phyloP scores from a whole-genome alignment of 331 rosid species.

The Malus hybrid region DNA sequence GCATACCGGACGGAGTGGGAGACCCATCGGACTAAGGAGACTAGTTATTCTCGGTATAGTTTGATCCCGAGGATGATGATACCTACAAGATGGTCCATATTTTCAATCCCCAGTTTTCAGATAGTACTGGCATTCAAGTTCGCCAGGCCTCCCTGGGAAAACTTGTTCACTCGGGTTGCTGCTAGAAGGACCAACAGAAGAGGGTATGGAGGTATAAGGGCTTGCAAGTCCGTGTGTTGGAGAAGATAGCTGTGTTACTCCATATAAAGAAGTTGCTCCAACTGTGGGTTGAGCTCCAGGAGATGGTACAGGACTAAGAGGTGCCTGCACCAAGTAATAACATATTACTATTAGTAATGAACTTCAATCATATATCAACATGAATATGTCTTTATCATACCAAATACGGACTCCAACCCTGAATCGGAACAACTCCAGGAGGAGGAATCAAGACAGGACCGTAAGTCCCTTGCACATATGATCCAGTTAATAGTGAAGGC shows the following conservation, averaged over 20 bases:
- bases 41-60: slow-evolving; percentile 30
- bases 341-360: not conserved
- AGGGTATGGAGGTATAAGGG: slow-evolving; percentile 55
- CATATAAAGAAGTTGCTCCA: slow-evolving; percentile 72
- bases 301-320: slow-evolving; percentile 77
- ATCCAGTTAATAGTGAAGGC: slow-evolving; percentile 31
- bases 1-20: slow-evolving; percentile 75
- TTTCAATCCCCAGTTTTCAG: slow-evolving; percentile 83
- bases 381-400: slow-evolving; percentile 28
- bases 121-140: slow-evolving; percentile 76
- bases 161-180: slow-evolving; percentile 42
- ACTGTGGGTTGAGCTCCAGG: slow-evolving; percentile 79
- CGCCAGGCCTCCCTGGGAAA: slow-evolving; percentile 86
- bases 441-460: not conserved
- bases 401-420: slow-evolving; percentile 86
- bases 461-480: no score
- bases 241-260: slow-evolving; percentile 65
- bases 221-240: slow-evolving; percentile 63
- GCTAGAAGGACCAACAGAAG: slow-evolving; percentile 44
- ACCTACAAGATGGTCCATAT: slow-evolving; percentile 70
- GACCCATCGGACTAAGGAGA: slow-evolving; percentile 66
- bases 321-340: slow-evolving; percentile 53
- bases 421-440: slow-evolving; percentile 66
- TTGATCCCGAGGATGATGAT: slow-evolving; percentile 68
- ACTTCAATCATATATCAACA: not conserved